A percentile compares a stretch with the other conserved stretches of the same genome.
Evolutionary conservation across 371 early-diverging fungal species (phyloP).

Genomic region (Thermomucor indicae-seudaticae): DNA sequence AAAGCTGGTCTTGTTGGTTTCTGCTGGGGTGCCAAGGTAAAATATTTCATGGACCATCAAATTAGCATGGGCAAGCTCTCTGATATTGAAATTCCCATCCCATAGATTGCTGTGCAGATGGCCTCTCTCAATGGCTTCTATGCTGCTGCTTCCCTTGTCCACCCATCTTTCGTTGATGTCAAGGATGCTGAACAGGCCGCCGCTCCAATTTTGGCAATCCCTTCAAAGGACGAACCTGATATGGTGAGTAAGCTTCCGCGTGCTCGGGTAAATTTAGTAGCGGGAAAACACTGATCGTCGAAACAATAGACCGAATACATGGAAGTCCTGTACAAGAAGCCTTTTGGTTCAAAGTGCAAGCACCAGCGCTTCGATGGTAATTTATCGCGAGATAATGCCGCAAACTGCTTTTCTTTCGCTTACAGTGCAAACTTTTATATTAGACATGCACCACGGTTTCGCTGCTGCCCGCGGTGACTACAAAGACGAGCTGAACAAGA

Average conservation of each 20-base stretch:
- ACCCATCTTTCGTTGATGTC: slow-evolving; percentile 53
- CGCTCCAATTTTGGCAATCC: slow-evolving; percentile 57
- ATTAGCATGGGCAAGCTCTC: too few species aligned
- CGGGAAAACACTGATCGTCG: background rate
- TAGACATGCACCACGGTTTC: slow-evolving; percentile 66
- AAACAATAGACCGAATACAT: slow-evolving; percentile 37
- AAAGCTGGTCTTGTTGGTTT: slow-evolving; percentile 56
- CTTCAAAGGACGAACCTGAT: slow-evolving; percentile 62
- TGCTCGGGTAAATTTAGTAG: background rate
- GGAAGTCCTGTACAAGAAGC: slow-evolving; percentile 44
- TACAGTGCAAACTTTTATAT: background rate
- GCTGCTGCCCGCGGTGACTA: slow-evolving; percentile 67
- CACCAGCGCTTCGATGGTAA: slow-evolving; percentile 57
- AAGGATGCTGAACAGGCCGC: slow-evolving; percentile 49
- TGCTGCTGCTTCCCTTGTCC: slow-evolving; percentile 53
- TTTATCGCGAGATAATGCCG: background rate
- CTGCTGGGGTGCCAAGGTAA: slow-evolving; percentile 64
- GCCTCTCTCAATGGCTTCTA: slow-evolving; percentile 28
- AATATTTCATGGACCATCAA: too few species aligned
- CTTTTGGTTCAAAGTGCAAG: slow-evolving; percentile 51
- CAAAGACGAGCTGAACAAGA: slow-evolving; percentile 36
- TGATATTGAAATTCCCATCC: background rate
- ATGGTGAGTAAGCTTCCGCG: slow-evolving; percentile 21
- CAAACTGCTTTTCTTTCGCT: background rate
- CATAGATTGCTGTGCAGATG: slow-evolving; percentile 32